Base-by-base conservation (phyloP, 768 basidiomycete genomes). In the Heimioporus sp. region DNA sequence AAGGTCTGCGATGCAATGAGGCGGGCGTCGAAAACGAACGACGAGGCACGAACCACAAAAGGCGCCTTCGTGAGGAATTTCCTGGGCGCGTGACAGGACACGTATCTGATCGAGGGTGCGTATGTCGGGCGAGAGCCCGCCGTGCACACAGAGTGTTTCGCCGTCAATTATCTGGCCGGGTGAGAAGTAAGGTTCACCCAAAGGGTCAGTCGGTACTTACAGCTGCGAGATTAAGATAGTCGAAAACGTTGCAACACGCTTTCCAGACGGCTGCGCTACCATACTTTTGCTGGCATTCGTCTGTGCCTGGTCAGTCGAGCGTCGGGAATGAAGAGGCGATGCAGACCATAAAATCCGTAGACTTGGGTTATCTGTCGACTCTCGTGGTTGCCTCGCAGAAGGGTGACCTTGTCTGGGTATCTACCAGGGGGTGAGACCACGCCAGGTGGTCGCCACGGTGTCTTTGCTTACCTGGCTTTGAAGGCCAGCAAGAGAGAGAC, bases 261-360 rank as follows among this genome's bases (percentile, higher is more conserved):
- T 95, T 96, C 96, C 96, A 98, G 20, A 98, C 93, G 2, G 87
- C 83, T 6, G 96, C 85, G 55, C 86, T 92, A 36, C 96, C 96
- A 68, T 98, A 98, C 69, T 98, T 98, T 71, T 93, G 92, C 70
- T 97, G 94, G 63, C 96, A 98, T 72, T 98, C 96, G 65, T 97
- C 95, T 91, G 56, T 32, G 21, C 16, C 17, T 46, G 38, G 17
- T 54, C 11, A 40, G 43, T 39, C 30, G 20, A 36, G 2, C 10
- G 9, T 17, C 17, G 21, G 19, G 17, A 35, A n/a, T 16, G 30
- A 10, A 5, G n/a, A 7, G 44, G 35, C 12, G 28, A 38, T 10
- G 34, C 53, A 15, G 10, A 94, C 94, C 94, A 65, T 97, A 98
- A 69, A 97, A 98, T n/a, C 95, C 96, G 53, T 98, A 98, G 2